Evolutionary conservation across 495 filamentous ascomycete genomes (phyloP), one percentile per base, ranked within the genome.

Genomic region (Lichenothelia convexa): DNA sequence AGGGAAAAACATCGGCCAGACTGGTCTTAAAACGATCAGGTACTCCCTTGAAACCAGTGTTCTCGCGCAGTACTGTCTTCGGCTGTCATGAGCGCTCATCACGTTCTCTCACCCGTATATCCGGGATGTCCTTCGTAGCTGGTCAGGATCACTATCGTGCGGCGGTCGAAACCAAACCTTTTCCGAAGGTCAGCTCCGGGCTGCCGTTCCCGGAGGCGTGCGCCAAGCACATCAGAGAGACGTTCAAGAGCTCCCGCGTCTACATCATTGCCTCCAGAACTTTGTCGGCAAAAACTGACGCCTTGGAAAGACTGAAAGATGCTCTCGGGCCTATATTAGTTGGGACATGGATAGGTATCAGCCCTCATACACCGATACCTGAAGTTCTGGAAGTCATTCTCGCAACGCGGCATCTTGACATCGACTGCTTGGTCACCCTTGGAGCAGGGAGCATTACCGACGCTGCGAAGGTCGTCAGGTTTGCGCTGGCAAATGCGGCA

Each of bases 391-490:
- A 68, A 26, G 65, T 77, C 21, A 48, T 59, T 8, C 46, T 58
- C 3, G 69, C 76, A 5, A 53, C 64, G 1, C 47, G 58, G n/a
- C 46, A 47, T 13, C 54, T 54, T 12, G 37, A 60, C 7, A 66
- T 64, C 3, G 73, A 79, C 57, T 45, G 65, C 19, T 48, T 78
- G 24, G 45, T 79, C 22, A 78, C 72, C 0, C 53, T 78, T 2
- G 73, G 74, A 21, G 73, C 60, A 11, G 73, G 73, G 0, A 70
- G 64, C 22, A 45, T 77, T 43, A 71, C 70, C 1, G 74, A 78
- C 47, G 70, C 55, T 0, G 69, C 70, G 2, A 78, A 76, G 50
- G 59, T 78, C 3, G 53, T 70, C 37, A 53, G 61, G 3, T 53
- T 71, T 21, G 71, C 56, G n/a, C 56, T 66, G 1, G 54, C 66